phyloP scores from a whole-genome alignment of 306 rosid genomes.

The Citrullus mucosospermus region DNA sequence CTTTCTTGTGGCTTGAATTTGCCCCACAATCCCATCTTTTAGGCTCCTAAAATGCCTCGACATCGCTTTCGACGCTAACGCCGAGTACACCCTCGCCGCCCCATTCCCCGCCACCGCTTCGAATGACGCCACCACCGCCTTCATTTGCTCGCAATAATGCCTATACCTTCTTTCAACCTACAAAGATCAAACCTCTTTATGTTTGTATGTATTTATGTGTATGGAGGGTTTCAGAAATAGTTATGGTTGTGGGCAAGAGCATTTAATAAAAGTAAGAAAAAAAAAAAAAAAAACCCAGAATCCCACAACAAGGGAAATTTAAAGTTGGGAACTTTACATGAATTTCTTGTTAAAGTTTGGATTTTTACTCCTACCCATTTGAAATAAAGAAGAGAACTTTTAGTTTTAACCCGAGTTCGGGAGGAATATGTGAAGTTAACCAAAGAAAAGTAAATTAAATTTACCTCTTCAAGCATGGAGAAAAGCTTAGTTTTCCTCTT shows the following conservation, averaged over 20 bases:
- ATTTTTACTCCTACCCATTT: background rate
- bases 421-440: background rate
- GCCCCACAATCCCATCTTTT: constrained; percentile 63
- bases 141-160: constrained; percentile 86
- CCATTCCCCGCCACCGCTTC: constrained; percentile 74
- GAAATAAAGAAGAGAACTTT: background rate
- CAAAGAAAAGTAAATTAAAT: background rate
- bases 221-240: background rate
- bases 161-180: constrained; percentile 88
- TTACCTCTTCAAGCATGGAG: constrained; percentile 91
- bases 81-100: constrained; percentile 69
- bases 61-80: constrained; percentile 82
- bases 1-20: constrained; percentile 46
- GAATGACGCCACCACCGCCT: constrained; percentile 58
- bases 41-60: constrained; percentile 70
- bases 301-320: background rate
- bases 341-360: background rate
- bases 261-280: constrained; percentile 41
- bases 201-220: background rate
- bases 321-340: constrained; percentile 9
- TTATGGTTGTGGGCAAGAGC: constrained; percentile 7
- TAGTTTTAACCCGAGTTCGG: background rate
- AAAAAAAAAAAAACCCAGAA: constrained; percentile 15
- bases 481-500: constrained; percentile 79
- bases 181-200: background rate